phyloP scores from a whole-genome alignment of 805 yeast species.

The Candida sphagnicola region DNA sequence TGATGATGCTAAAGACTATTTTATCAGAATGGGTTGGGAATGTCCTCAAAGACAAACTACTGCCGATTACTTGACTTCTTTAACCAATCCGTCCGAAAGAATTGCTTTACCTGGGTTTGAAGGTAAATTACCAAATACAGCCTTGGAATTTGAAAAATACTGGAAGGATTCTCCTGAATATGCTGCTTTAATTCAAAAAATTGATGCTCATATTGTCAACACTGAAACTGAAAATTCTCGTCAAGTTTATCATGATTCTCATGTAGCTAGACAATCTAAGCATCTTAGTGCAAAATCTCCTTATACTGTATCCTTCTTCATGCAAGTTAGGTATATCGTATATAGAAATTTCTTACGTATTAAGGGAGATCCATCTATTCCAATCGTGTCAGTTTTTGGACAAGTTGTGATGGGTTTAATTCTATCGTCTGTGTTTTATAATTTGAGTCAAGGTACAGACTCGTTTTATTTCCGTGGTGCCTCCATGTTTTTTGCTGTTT shows the following conservation, averaged over 20 bases:
- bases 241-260: conserved; percentile 18
- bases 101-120: conserved; percentile 45
- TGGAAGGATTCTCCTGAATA: conserved; percentile 59
- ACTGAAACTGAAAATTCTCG: conserved; percentile 14
- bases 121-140: conserved; percentile 48
- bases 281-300: conserved; percentile 30
- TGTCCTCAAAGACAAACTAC: conserved; percentile 65
- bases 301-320: conserved; percentile 40
- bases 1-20: conserved; percentile 43
- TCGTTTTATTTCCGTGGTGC: conserved; percentile 66
- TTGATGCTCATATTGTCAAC: conserved; percentile 34
- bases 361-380: conserved; percentile 54
- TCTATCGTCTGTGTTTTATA: conserved; percentile 58
- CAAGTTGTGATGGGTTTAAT: conserved; percentile 54
- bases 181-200: conserved; percentile 34
- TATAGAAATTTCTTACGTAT: conserved; percentile 52
- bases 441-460: conserved; percentile 43
- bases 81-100: conserved; percentile 65
- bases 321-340: conserved; percentile 50
- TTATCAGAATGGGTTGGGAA: conserved; percentile 56
- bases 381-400: conserved; percentile 48
- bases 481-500: conserved; percentile 54
- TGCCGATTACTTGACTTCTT: conserved; percentile 62
- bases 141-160: conserved; percentile 54
- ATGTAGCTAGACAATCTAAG: conserved; percentile 37